Evolutionary conservation across 164 flowering plant genomes (phyloP), one percentile per base, ranked within the genome.

Genomic region (Stephania cephalantha): DNA sequence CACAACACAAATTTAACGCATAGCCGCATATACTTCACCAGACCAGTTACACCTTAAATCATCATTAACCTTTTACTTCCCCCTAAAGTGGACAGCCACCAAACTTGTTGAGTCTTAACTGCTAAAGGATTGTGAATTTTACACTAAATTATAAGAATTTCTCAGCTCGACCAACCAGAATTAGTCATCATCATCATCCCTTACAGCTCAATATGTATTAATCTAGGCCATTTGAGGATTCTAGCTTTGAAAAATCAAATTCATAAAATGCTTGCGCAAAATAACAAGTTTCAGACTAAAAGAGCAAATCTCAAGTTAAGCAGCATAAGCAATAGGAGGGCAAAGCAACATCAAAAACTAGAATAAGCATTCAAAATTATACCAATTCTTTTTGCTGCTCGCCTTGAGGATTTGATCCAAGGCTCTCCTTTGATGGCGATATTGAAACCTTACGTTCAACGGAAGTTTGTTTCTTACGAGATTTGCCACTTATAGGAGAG

Each of bases 301-400:
- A 25, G 25, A 66, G 42, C 35, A 25, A 66, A 30, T 66, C 15
- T 25, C 69, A 30, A 25, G 35, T 20, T 17, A 5, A 18, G 65
- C 65, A 71, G 25, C 31, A 71, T 50, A 25, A 42, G 5, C 8
- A 45, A 67, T 71, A 25, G 35, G 17, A 74, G 13, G 18, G 64
- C 29, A 67, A 75, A 58, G 71, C 45, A 46, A 30, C 25, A 73
- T 12, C 69, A 46, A 52, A 67, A 46, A 75, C 52, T 5, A 25
- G 6, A 64, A 58, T 17, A 63, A 70, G 72, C 67, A 72, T n/a
- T 20, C 44, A 45, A 6, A 67, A 25, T 48, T 1, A 53, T 84
- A 94, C 97, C 97, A 82, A 81, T 63, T 80, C 85, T 82, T 86
- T 85, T 52, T 71, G 76, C 58, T 73, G 83, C 69, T 66, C 35